Evolutionary conservation across 108 stramenopile species (phyloP).

Genomic region (Fistulifera solaris): DNA sequence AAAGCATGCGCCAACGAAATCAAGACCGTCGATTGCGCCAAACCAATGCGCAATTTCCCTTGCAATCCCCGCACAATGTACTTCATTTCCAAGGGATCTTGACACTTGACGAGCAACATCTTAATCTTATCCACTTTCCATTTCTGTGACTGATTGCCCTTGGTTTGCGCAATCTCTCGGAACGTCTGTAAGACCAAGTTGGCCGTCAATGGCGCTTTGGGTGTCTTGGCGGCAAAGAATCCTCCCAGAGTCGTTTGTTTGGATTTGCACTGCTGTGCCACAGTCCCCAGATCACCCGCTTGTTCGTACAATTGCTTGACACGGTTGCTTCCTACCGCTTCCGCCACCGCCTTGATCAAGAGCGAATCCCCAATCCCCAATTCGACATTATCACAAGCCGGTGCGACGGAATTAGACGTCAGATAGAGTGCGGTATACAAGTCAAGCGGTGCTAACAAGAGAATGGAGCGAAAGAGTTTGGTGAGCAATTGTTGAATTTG

Average conservation of each 20-base stretch:
- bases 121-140: conserved; percentile 92
- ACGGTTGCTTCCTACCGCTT: conserved; percentile 66
- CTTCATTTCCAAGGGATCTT: conserved; percentile 76
- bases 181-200: conserved; percentile 48
- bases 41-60: conserved; percentile 95
- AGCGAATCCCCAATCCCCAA: conserved; percentile 96
- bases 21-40: conserved; percentile 92
- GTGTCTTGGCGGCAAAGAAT: conserved; percentile 40
- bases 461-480: conserved; percentile 50
- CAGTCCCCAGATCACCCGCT: conserved; percentile 91
- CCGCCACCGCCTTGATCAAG: conserved; percentile 88
- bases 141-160: conserved; percentile 84
- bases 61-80: conserved; percentile 98
- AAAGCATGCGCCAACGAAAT: conserved; percentile 90
- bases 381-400: conserved; percentile 91
- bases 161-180: conserved; percentile 69
- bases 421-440: conserved; percentile 80
- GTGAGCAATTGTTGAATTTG: conserved; percentile 84
- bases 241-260: conserved; percentile 84
- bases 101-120: conserved; percentile 67
- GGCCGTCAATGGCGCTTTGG: conserved; percentile 63
- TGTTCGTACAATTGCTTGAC: conserved; percentile 77
- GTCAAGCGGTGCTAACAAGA: conserved; percentile 35
- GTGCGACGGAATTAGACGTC: conserved; percentile 83
- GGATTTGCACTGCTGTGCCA: conserved; percentile 74